These are phyloP conservation scores for Postia placenta DNA, from an alignment of 768 basidiomycete genomes.

Conservation along the genomic window DNA sequence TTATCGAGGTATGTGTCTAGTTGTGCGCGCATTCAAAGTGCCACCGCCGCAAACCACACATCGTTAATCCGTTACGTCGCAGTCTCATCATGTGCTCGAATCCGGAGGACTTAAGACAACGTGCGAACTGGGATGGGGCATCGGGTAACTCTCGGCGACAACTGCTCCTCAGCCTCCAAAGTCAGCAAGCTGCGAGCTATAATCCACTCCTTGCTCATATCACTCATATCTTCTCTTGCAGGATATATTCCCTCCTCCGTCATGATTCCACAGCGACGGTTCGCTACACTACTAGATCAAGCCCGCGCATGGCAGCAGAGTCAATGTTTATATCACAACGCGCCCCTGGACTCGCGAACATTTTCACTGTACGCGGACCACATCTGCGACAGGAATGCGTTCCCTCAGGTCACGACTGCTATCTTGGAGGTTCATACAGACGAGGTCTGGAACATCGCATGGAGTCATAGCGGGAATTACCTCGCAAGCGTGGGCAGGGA, in stretches of 20 bases:
- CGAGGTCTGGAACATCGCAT: conserved; percentile 94
- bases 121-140: conserved; percentile 88
- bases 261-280: conserved; percentile 90
- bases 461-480: conserved; percentile 84
- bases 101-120: conserved; percentile 72
- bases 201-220: neutral
- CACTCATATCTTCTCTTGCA: conserved; percentile 25
- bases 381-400: conserved; percentile 69
- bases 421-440: conserved; percentile 83
- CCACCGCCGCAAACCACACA: neutral
- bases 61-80: conserved; percentile 14
- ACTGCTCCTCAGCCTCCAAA: conserved; percentile 75
- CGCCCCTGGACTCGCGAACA: conserved; percentile 44
- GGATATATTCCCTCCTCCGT: conserved; percentile 85
- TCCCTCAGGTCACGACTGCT: conserved; percentile 82
- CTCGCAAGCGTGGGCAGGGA: conserved; percentile 90
- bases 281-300: conserved; percentile 80
- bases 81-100: conserved; percentile 93
- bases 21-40: neutral
- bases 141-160: conserved; percentile 69
- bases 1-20: conserved; percentile 71
- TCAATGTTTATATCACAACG: conserved; percentile 84
- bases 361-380: conserved; percentile 90
- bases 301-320: conserved; percentile 75
- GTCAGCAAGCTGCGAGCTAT: conserved; percentile 36